These are phyloP conservation scores for Rhizoctonia solani DNA, from an alignment of 1,284 basidiomycete genomes.

Conservation along the genomic window DNA sequence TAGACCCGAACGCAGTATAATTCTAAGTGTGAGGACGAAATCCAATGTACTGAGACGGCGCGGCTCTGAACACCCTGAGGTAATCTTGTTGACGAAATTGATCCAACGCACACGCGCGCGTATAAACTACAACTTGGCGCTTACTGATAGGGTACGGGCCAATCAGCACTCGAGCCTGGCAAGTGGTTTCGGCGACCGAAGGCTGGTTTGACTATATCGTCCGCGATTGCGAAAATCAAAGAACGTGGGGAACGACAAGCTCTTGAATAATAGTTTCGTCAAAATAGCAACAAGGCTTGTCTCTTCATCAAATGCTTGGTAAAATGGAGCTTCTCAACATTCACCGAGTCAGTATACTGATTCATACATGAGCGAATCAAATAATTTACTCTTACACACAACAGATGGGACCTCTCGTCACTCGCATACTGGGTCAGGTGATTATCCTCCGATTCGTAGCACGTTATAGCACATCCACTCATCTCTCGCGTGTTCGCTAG, in stretches of 20 bases:
- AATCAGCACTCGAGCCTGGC: neutral
- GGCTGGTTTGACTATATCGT: neutral
- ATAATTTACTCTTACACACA: neutral
- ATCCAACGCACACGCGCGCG: slow-evolving; percentile 27
- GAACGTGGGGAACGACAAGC: slow-evolving; percentile 16
- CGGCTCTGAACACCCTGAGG: slow-evolving; percentile 7
- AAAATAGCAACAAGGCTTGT: neutral
- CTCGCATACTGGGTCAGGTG: slow-evolving; percentile 75
- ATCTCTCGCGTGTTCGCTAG: slow-evolving; percentile 46
- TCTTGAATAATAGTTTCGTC: neutral
- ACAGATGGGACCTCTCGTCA: slow-evolving; percentile 65
- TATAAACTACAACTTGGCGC: slow-evolving; percentile 19
- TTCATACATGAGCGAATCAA: neutral
- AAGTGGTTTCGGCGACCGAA: neutral
- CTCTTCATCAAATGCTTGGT: neutral
- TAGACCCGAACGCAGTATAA: neutral
- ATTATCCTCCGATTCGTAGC: slow-evolving; percentile 4
- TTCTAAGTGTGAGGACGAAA: neutral
- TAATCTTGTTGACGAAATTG: slow-evolving; percentile 13
- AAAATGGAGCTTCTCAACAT: slow-evolving; percentile 21
- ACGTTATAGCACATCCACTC: neutral
- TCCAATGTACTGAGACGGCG: neutral
- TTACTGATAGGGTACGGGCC: neutral
- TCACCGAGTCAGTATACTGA: neutral
- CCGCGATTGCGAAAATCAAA: neutral